Evolutionary conservation across 129 eudicot species (phyloP), one percentile per base, ranked within the genome.

Genomic region (Heracleum sosnowskyi): DNA sequence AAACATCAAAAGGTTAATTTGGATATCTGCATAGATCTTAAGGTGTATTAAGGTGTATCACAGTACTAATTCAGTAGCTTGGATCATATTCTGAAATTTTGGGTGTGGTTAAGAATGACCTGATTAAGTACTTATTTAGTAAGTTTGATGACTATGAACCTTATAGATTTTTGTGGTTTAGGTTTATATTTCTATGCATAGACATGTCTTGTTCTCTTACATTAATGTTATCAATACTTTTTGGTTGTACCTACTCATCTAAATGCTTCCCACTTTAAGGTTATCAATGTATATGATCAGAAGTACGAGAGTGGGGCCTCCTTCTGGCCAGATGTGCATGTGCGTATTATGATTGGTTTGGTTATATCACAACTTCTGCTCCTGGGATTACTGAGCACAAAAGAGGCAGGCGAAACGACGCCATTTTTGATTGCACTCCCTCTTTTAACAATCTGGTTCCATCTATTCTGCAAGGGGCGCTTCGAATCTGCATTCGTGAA

Each of bases 281-380:
- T 95, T 76, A 95, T 95, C 76, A 95, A 95, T 83, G 99, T 95
- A 37, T 95, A 95, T 6, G 92, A 92, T 81, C 99, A 92, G 81
- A 91, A 88, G 88, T 95, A 95, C 31, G 99, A 91, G 88, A 95
- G 97, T 76, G 97, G 90, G 45, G 99, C 99, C 73, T 78, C 87
- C 64, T 95, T 85, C 81, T 95, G 99, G 99, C 99, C 99, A 28
- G 96, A 88, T 87, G 97, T 95, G 77, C 97, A 95, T 75, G 82
- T 83, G 4, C 96, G 97, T 76, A 84, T 95, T 64, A 84, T 95
- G 49, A 82, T 90, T 60, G 96, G 97, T 71, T 76, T 95, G 80
- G 75, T 95, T 36, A 88, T 95, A 40, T 91, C 99, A 34, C 99
- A 95, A 51, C 66, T 95, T 79, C 85, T 95, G 29, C 83, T 95